A percentile compares a stretch with the other conserved stretches of the same genome.
These are phyloP conservation scores for Geoglossum glabrum DNA, from an alignment of 495 filamentous ascomycete genomes.

Conservation along the genomic window DNA sequence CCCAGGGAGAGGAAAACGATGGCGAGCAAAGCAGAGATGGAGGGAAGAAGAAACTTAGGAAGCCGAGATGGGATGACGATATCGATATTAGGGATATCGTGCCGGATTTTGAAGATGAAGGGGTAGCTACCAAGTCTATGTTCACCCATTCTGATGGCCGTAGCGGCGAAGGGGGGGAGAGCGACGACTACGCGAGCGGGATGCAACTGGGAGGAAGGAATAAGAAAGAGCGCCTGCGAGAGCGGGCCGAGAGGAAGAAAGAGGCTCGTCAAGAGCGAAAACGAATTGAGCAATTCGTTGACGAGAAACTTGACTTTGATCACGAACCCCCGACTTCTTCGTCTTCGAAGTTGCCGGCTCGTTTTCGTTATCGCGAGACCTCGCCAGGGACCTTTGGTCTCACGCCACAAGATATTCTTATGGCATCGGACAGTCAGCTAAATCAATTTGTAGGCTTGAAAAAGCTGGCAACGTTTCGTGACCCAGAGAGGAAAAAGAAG, in stretches of 20 bases:
- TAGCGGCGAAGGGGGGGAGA: conserved; percentile 16
- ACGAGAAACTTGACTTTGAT: conserved; percentile 56
- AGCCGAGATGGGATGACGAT: conserved; percentile 91
- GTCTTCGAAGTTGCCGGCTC: conserved; percentile 28
- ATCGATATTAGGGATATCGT: conserved; percentile 88
- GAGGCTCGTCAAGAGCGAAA: conserved; percentile 56
- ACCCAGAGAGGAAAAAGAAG: conserved; percentile 65
- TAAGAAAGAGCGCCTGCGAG: conserved; percentile 39
- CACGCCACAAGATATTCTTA: conserved; percentile 72
- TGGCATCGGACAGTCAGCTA: conserved; percentile 69
- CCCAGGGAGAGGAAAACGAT: conserved; percentile 26
- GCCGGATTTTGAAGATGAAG: conserved; percentile 58
- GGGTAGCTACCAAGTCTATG: conserved; percentile 25
- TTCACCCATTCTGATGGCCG: conserved; percentile 31
- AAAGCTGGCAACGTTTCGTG: conserved; percentile 78
- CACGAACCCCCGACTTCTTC: conserved; percentile 33
- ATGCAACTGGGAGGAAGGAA: conserved; percentile 12
- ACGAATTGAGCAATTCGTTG: conserved; percentile 72
- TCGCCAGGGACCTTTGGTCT: conserved; percentile 79
- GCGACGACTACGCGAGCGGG: conserved; percentile 6
- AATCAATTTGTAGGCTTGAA: conserved; percentile 87
- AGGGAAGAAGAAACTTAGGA: conserved; percentile 48
- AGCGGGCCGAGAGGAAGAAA: conserved; percentile 42
- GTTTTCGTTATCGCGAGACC: conserved; percentile 85
- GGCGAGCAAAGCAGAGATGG: conserved; percentile 21